Evolutionary conservation across 129 eudicot species (phyloP).

Genomic region (Pulicaria dysenterica): DNA sequence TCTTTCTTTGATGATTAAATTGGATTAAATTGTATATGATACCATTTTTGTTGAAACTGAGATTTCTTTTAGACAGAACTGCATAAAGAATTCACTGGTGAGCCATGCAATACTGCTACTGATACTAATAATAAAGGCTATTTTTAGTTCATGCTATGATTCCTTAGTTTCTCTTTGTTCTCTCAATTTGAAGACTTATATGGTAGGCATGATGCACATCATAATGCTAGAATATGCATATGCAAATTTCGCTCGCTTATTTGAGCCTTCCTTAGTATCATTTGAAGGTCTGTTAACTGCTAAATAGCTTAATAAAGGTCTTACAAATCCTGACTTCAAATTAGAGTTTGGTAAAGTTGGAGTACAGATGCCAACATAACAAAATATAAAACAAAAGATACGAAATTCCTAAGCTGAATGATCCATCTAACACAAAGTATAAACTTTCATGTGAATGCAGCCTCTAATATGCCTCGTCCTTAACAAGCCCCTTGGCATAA

Average conservation of each 20-base stretch:
- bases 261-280: neutral
- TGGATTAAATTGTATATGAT: conserved; percentile 41
- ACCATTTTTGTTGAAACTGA: conserved; percentile 39
- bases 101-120: conserved; percentile 34
- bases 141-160: conserved; percentile 7
- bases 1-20: conserved; percentile 28
- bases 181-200: neutral
- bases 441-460: conserved; percentile 14
- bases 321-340: no score
- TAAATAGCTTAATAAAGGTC: no score
- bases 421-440: no score
- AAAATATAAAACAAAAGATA: conserved; percentile 2
- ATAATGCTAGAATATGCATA: neutral
- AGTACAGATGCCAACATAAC: neutral
- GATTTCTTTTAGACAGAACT: conserved; percentile 37
- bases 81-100: conserved; percentile 27
- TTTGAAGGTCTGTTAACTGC: no score
- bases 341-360: neutral
- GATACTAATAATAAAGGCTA: conserved; percentile 36
- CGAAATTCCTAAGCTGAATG: neutral
- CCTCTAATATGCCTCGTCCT: conserved; percentile 13
- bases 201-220: conserved; percentile 11
- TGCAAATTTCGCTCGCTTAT: neutral
- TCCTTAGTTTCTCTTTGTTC: neutral
- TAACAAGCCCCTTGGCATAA: conserved; percentile 45